phyloP scores from a whole-genome alignment of 2,329 filamentous ascomycete genomes.

The Teratosphaeria epicoccoides region DNA sequence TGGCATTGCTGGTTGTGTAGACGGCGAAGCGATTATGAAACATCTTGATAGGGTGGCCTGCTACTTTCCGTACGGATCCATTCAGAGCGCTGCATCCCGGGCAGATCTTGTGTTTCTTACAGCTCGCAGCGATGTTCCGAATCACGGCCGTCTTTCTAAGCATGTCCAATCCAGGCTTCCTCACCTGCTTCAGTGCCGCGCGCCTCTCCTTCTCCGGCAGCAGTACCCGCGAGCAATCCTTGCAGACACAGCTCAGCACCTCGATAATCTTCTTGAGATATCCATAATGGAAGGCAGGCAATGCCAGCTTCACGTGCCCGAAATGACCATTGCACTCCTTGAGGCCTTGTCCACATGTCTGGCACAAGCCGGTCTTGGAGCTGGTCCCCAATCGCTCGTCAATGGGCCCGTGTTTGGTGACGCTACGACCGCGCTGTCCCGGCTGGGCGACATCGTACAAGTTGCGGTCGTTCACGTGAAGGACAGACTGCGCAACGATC shows the following conservation, averaged over 20 bases:
- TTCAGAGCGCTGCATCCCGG: conserved; percentile 73
- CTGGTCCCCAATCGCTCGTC: conserved; percentile 84
- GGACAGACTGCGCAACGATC: conserved; percentile 87
- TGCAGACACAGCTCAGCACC: conserved; percentile 92
- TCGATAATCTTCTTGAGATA: conserved; percentile 90
- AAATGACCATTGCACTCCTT: conserved; percentile 91
- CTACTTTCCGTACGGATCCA: conserved; percentile 82
- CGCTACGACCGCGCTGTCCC: conserved; percentile 47
- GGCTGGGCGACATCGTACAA: conserved; percentile 60
- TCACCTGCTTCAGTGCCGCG: conserved; percentile 65
- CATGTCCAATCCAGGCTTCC: conserved; percentile 75
- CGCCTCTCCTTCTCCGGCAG: conserved; percentile 71
- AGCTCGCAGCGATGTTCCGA: conserved; percentile 82
- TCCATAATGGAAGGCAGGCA: conserved; percentile 91
- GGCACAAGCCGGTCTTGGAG: conserved; percentile 66
- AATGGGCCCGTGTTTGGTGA: conserved; percentile 73
- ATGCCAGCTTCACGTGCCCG: conserved; percentile 77
- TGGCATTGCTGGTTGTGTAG: conserved; percentile 79
- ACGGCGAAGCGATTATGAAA: conserved; percentile 84
- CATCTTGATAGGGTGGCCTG: conserved; percentile 73
- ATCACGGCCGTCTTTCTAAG: conserved; percentile 70
- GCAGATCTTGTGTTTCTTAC: conserved; percentile 75
- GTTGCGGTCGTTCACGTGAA: conserved; percentile 87
- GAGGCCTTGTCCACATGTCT: conserved; percentile 72
- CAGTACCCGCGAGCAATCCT: conserved; percentile 74